Evolutionary conservation across 192 early-diverging fungal species (phyloP), one percentile per base, ranked within the genome.

Genomic region (Coemansia sp.): DNA sequence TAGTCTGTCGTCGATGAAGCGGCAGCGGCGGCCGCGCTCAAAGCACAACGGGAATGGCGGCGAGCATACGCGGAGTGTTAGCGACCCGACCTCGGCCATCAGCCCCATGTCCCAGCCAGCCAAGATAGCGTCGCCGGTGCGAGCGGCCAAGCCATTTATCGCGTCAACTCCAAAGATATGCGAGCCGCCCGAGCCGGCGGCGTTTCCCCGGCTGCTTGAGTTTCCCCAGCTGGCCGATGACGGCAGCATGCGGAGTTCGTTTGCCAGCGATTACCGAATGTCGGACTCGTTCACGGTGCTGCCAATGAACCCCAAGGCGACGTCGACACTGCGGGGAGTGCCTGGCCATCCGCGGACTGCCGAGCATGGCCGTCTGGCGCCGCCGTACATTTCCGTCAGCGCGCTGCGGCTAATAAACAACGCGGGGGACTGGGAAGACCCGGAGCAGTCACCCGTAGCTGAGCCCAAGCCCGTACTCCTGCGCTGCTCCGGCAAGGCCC

Each of bases 41-140:
- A 48, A n/a, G n/a, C n/a, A n/a, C n/a, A n/a, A 38, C 20, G 21
- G 22, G 3, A 30, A 21, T 1, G 25, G 39, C 11, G 38, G 53
- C 33, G 67, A 71, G 20, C 67, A 71, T 19, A 25, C 38, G 52
- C 45, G 67, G 13, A 64, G 61, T 27, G 44, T 46, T 13, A 64
- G 61, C 39, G 68, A 71, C 39, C 67, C 67, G 14, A 59, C 67
- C 3, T 31, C 54, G 2, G 59, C 59, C 0, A 38, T 62, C n/a
- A 57, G 41, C 35, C 40, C 37, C 0, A 9, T 32, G 14, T 30
- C 50, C 53, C 6, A 46, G 45, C 7, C 14, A 38, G 14, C 29
- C 41, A 35, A 37, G 13, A 14, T 36, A 12, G 43, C 19, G 11
- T 44, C 51, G 8, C 11, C 19, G 52, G 26, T 18, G 26, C 21